Evolutionary conservation across 305 asterid genomes (phyloP), one percentile per base, ranked within the genome.

Genomic region (Andrographis paniculata): DNA sequence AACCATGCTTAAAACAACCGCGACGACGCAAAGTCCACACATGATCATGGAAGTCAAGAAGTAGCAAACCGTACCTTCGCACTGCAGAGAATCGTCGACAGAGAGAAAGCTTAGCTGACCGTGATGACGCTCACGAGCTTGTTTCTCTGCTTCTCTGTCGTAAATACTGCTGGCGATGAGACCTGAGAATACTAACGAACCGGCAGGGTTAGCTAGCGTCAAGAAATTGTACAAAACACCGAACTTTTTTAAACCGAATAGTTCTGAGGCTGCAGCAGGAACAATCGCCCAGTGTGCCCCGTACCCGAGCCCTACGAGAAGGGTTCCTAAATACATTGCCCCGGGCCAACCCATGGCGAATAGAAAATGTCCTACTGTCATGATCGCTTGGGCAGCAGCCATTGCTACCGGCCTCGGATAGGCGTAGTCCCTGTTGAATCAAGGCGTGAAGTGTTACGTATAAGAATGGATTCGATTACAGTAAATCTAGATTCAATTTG

Each of bases 241-340:
- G 12, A 77, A 77, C 27, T 71, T 77, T 61, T 77, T 77, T 72
- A 74, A 48, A 39, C 82, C 86, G 45, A 77, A 77, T n/a, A 77
- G 39, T 63, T 77, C 86, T 1, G 86, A 77, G 37, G 78, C 79
- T 14, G 86, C 50, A 20, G 86, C 81, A 0, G 82, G 86, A 17
- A 77, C 75, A 15, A 77, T 74, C 0, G 86, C 82, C 82, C 86
- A 77, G 59, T 77, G 82, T 6, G 86, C 86, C 17, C 86, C 86
- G 18, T 77, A 77, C 13, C 82, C 86, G 14, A 77, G 82, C 52
- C 86, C 86, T 0, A 74, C 82, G 9, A 77, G 77, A 53, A 77
- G 79, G 8, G 86, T 77, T 39, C 77, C 82, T 0, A 77, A 20
- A 60, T 77, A 68, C 79, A 77, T 74, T 36, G 66, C 67, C 37